These are phyloP conservation scores for Didymella exigua DNA, from an alignment of 2,329 filamentous ascomycete genomes.

Conservation along the genomic window DNA sequence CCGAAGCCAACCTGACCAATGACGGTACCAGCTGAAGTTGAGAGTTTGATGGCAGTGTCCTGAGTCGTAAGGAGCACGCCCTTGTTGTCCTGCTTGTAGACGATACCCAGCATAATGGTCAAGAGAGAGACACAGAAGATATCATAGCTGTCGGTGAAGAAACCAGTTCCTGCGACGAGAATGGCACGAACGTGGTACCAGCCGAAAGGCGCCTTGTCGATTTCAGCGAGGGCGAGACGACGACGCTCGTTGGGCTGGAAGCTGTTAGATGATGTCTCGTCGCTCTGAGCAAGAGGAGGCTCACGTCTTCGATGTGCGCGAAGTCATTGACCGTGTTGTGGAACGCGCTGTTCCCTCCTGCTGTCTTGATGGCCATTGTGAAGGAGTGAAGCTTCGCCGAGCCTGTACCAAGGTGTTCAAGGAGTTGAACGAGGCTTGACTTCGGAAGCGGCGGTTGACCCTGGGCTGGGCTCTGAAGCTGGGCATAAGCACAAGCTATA, in stretches of 20 bases:
- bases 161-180: conserved; percentile 78
- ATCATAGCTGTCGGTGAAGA: conserved; percentile 83
- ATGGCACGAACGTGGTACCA: conserved; percentile 82
- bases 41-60: conserved; percentile 86
- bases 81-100: conserved; percentile 66
- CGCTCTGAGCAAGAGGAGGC: background rate
- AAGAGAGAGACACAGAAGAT: conserved; percentile 59
- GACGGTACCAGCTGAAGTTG: conserved; percentile 83
- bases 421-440: conserved; percentile 18
- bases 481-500: conserved; percentile 18
- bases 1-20: conserved; percentile 78
- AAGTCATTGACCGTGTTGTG: conserved; percentile 72
- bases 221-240: conserved; percentile 77
- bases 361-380: conserved; percentile 24
- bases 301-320: conserved; percentile 13
- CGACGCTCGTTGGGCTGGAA: conserved; percentile 78
- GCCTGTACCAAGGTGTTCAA: conserved; percentile 24
- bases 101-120: conserved; percentile 75
- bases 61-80: conserved; percentile 64
- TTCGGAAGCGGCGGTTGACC: conserved; percentile 10
- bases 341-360: conserved; percentile 41
- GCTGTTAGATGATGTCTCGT: background rate
- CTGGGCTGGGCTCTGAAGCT: conserved; percentile 5
- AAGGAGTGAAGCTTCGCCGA: conserved; percentile 24
- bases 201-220: conserved; percentile 80